Conservation (phyloP, 2,329 filamentous ascomycete genomes). For the Xylariomycetidae sp. region DNA sequence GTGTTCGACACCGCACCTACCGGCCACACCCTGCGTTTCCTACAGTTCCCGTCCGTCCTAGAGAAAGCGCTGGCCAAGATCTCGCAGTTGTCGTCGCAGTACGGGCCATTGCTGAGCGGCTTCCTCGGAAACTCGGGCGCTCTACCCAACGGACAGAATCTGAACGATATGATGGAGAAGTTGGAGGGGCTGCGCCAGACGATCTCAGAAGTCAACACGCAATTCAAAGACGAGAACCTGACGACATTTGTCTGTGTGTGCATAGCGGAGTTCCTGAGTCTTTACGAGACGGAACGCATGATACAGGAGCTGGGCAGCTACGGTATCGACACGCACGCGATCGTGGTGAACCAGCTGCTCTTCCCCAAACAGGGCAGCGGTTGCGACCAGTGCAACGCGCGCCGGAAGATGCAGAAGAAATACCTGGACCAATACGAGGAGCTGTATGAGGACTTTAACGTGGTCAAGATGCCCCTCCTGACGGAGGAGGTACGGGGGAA, state of each 20-base stretch:
- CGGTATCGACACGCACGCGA: slow-evolving; percentile 92
- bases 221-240: slow-evolving; percentile 95
- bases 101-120: slow-evolving; percentile 91
- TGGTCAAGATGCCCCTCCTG: slow-evolving; percentile 94
- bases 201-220: slow-evolving; percentile 91
- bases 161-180: slow-evolving; percentile 89
- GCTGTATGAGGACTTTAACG: slow-evolving; percentile 97
- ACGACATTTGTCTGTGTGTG: slow-evolving; percentile 98
- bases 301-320: slow-evolving; percentile 95
- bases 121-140: slow-evolving; percentile 73
- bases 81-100: slow-evolving; percentile 88
- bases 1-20: slow-evolving; percentile 98
- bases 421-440: slow-evolving; percentile 98
- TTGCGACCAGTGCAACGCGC: slow-evolving; percentile 92
- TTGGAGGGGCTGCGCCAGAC: slow-evolving; percentile 90
- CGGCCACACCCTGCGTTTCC: slow-evolving; percentile 94
- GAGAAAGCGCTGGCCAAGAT: slow-evolving; percentile 98
- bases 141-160: slow-evolving; percentile 86
- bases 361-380: slow-evolving; percentile 81
- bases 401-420: slow-evolving; percentile 98
- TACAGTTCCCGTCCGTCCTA: slow-evolving; percentile 96
- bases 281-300: slow-evolving; percentile 99
- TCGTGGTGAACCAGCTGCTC: slow-evolving; percentile 96
- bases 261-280: slow-evolving; percentile 91
- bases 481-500: slow-evolving; percentile 95